Base-by-base conservation (phyloP, 306 rosid genomes). In the Boehmeria nivea region DNA sequence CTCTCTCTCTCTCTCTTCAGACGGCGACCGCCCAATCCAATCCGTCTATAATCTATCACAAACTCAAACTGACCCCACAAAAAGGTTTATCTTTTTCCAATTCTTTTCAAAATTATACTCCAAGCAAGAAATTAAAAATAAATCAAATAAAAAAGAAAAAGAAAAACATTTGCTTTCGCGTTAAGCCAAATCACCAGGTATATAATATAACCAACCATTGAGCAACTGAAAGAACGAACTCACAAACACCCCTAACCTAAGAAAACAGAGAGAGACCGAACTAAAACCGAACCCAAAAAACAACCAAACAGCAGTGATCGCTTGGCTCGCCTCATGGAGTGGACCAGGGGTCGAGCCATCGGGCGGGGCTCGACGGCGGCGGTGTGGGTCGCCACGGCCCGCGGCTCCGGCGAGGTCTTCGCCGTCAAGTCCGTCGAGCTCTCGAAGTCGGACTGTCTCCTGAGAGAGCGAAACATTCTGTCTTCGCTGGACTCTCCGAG, bases 331-430 rank as follows among this genome's bases (percentile, higher is more conserved):
- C 53, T 34, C 24, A 86, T 90, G 96, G 81, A 61, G 18, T 91
- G 96, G 96, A 77, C 49, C 0, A 83, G 94, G 31, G 96, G 95
- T 2, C 57, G 43, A 44, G 70, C 54, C 49, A 52, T 91, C 3
- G 99, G 96, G 71, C 72, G 72, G 8, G 99, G 99, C 51, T 87
- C 99, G 27, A 67, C 95, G 3, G 96, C 96, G 49, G 61, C 83
- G 1, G 96, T 91, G 45, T 81, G 76, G 11, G 12, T 65, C 0
- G 98, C 85, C 0, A 60, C 46, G 14, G 54, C 60, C 34, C 21
- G 2, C 3, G 25, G 26, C 2, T 80, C 83, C 2, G 78, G 75
- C 3, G 48, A 74, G 53, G 2, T 66, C 0, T 71, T 84, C 0
- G 99, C 96, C 0, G 95, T 81, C 36, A 91, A 91, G 66, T 76